Evolutionary conservation across 805 yeast species (phyloP), one percentile per base, ranked within the genome.

Genomic region (Kodamaea kaohsiungensis): DNA sequence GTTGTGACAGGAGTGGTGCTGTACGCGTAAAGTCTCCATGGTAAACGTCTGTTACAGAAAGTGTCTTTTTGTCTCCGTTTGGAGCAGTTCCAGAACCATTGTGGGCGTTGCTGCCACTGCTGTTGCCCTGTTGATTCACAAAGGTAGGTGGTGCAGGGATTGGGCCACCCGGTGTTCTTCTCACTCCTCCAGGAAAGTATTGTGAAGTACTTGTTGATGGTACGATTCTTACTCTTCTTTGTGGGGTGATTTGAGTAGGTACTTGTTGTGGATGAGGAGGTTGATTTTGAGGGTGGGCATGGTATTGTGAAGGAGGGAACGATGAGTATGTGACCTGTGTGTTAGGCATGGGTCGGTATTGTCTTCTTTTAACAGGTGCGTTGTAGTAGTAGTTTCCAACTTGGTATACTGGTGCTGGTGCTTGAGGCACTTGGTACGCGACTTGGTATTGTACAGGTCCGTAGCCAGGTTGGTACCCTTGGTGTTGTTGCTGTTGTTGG

Each of bases 1-100:
- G 85, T 60, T 81, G 85, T 13, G 83, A 77, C 22, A 68, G 67
- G 42, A 78, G 60, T 9, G 85, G 85, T 0, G 85, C 85, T 17
- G 69, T 72, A 54, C 75, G 72, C 15, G 77, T 66, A 43, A 70
- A 69, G 55, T 78, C 81, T 2, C 79, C 80, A 52, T 71, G 73
- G 58, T 78, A 81, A 2, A 81, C 82, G 60, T 81, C 85, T 3
- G 81, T 73, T 1, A 79, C 83, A 12, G 25, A 16, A 40, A 40
- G 45, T 17, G 45, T 16, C 46, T 73, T 70, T 22, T 48, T 53
- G 2, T 43, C 46, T 16, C 17, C 10, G 37, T 25, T 43, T 7
- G 35, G 10, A 30, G 35, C 13, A 9, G 35, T 30, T 30, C 35
- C 35, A 2, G 35, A 30, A 12, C 35, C 35, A 16, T 38, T 38